These are phyloP conservation scores for Tarenaya hassleriana DNA, from an alignment of 345 rosid genomes.

Conservation along the genomic window DNA sequence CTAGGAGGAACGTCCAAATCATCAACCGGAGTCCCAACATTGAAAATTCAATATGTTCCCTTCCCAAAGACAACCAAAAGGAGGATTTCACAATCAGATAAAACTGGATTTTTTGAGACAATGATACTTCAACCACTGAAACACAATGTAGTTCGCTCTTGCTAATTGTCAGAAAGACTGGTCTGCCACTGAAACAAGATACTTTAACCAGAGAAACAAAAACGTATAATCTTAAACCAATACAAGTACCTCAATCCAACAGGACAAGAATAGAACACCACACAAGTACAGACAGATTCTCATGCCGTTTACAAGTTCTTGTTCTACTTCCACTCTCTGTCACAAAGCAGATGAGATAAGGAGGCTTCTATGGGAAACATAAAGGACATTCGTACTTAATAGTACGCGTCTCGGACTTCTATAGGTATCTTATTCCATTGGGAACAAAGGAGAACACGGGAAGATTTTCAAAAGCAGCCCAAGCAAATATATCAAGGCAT, in stretches of 20 bases:
- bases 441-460: conserved; percentile 20
- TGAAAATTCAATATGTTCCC: conserved; percentile 77
- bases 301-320: conserved; percentile 2
- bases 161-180: conserved; percentile 85
- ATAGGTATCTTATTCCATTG: conserved; percentile 90
- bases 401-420: conserved; percentile 64
- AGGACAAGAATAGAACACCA: too few relatives aligned
- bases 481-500: too few relatives aligned
- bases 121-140: conserved; percentile 56
- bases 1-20: conserved; percentile 73
- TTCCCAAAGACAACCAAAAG: conserved; percentile 15
- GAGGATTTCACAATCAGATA: conserved; percentile 1
- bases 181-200: too few relatives aligned
- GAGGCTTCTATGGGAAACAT: conserved; percentile 55
- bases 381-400: conserved; percentile 78
- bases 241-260: too few relatives aligned
- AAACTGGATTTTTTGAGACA: neutral
- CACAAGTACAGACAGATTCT: conserved; percentile 5
- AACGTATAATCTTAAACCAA: too few relatives aligned
- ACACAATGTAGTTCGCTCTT: conserved; percentile 79
- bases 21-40: conserved; percentile 60
- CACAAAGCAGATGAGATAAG: conserved; percentile 3
- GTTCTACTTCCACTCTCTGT: neutral
- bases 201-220: too few relatives aligned
- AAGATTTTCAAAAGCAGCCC: conserved; percentile 2